Conservation (phyloP, 108 stramenopile species). For the Discostella pseudostelligera region DNA sequence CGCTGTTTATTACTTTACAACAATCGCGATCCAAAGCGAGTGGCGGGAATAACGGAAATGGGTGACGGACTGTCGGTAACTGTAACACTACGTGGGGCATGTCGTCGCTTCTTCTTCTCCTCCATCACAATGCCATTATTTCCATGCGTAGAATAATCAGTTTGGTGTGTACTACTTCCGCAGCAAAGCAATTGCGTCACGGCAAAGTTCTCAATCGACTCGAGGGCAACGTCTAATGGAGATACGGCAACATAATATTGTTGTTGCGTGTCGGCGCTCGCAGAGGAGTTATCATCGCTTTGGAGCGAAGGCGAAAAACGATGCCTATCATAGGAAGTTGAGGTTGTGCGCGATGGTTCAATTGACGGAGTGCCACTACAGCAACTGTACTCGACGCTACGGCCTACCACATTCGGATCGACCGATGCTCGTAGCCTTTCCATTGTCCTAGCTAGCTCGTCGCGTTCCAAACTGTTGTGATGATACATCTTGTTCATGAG, state of each 20-base stretch:
- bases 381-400: background rate
- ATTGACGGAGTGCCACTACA: background rate
- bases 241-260: slow-evolving; percentile 8
- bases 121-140: background rate
- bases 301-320: background rate
- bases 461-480: slow-evolving; percentile 1
- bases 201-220: slow-evolving; percentile 27
- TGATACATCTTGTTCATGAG: slow-evolving; percentile 13
- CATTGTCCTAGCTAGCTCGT: slow-evolving; percentile 15
- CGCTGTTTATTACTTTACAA: no score
- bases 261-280: background rate
- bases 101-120: background rate
- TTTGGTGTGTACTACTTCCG: slow-evolving; percentile 5
- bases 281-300: background rate
- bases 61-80: no score
- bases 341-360: background rate
- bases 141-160: background rate
- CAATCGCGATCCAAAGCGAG: no score
- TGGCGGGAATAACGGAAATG: no score
- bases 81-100: no score
- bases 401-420: slow-evolving; percentile 4
- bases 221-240: slow-evolving; percentile 21
- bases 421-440: slow-evolving; percentile 15
- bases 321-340: background rate
- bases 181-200: slow-evolving; percentile 21